Percentiles rank a stretch among this genome's conserved stretches.
Evolutionary conservation across 2,329 filamentous ascomycete species (phyloP).

Genomic region (Colletotrichum falcatum): DNA sequence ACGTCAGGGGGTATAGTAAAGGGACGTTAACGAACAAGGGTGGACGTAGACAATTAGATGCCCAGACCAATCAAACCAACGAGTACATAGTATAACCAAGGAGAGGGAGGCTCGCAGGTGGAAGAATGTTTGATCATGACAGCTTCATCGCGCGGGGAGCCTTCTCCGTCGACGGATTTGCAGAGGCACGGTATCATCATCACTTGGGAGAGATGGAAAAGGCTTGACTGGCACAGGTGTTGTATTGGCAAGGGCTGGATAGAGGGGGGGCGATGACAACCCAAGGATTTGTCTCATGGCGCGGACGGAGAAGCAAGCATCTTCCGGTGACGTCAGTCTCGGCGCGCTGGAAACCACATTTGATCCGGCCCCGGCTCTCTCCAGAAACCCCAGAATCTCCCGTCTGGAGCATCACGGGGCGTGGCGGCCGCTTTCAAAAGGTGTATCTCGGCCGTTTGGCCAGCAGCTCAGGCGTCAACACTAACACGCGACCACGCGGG

Average conservation of each 20-base stretch:
- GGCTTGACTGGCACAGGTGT: background rate
- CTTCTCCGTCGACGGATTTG: background rate
- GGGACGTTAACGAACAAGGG: no score
- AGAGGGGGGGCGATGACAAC: background rate
- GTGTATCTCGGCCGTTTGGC: slow-evolving; percentile 6
- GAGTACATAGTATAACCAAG: background rate
- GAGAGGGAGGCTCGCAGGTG: background rate
- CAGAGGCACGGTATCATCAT: background rate
- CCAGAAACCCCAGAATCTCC: background rate
- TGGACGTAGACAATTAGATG: background rate
- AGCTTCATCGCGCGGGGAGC: background rate
- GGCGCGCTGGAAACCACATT: slow-evolving; percentile 19
- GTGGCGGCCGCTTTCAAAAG: slow-evolving; percentile 27
- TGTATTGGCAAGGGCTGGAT: background rate
- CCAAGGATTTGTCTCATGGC: no score
- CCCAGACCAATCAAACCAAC: background rate
- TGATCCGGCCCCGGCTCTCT: slow-evolving; percentile 13
- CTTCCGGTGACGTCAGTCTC: slow-evolving; percentile 31
- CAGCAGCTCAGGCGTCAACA: background rate
- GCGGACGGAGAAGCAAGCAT: background rate
- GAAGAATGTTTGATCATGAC: background rate
- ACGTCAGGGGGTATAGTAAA: background rate
- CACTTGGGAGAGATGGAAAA: no score
- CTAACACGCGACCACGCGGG: slow-evolving; percentile 19
- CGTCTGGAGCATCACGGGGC: background rate